These are phyloP conservation scores for Coemansia sp. DNA, from an alignment of 192 early-diverging fungal genomes.

Conservation along the genomic window DNA sequence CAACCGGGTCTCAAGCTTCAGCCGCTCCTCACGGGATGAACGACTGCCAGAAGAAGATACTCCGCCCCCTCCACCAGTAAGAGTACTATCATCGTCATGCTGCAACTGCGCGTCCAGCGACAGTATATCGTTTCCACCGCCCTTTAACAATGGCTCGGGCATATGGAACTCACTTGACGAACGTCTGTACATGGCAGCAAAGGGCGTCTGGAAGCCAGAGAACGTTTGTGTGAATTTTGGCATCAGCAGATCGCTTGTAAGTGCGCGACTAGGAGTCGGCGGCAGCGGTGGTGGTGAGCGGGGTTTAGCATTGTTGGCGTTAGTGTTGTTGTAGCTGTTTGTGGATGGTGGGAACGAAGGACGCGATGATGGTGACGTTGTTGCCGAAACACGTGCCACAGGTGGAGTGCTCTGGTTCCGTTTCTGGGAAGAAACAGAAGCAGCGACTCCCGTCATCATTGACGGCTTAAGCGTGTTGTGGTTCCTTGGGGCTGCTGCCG, in stretches of 20 bases:
- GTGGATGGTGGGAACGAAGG: neutral
- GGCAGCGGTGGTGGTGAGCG: neutral
- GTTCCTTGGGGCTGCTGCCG: neutral
- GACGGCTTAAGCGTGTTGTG: conserved; percentile 6
- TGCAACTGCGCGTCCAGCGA: conserved; percentile 5
- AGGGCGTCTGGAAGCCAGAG: conserved; percentile 34
- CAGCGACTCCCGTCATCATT: conserved; percentile 15
- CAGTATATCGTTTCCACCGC: conserved; percentile 19
- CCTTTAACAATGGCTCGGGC: conserved; percentile 32
- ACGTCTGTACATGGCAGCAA: conserved; percentile 15
- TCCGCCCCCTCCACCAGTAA: conserved; percentile 5
- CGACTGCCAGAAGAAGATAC: too few relatives aligned
- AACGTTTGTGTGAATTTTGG: conserved; percentile 35
- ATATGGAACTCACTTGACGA: conserved; percentile 6
- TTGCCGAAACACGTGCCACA: conserved; percentile 2
- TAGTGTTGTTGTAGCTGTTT: neutral
- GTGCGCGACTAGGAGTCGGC: conserved; percentile 25
- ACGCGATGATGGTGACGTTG: neutral
- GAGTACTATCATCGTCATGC: neutral
- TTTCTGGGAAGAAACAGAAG: neutral
- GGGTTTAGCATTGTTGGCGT: neutral
- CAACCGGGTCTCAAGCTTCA: conserved; percentile 36
- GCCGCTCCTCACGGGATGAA: conserved; percentile 29
- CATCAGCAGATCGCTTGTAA: conserved; percentile 49
- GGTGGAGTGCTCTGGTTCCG: conserved; percentile 20